Base-by-base conservation (phyloP, 129 eudicot species). In the Smallanthus sonchifolius region DNA sequence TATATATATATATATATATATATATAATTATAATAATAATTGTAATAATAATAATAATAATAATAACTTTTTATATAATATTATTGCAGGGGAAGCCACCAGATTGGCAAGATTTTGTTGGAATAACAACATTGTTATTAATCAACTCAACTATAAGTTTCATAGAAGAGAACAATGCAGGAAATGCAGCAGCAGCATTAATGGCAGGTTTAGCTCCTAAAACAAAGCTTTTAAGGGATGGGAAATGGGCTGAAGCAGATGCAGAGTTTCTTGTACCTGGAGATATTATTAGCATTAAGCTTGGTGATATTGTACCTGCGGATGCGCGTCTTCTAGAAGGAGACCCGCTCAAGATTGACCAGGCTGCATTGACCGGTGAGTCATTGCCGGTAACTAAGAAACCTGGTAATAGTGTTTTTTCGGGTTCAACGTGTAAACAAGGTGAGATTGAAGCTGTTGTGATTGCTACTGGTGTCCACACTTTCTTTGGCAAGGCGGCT, bases 151-250 rank as follows among this genome's bases (percentile, higher is more conserved):
- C 97, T 60, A 89, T 92, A 8, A 92, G 97, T 67, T 92, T 88
- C 77, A 75, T 89, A 6, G 97, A 92, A 67, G 96, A 92, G 77
- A 92, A 89, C 85, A 92, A 87, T 65, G 97, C 97, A 14, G 97
- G 97, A 11, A 91, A 88, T 83, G 97, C 97, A 45, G 97, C 97
- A 16, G 85, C 86, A 28, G 97, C 97, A 7, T 77, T 91, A 9
- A 91, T 91, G 97, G 97, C 97, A 10, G 96, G 97, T 57, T 90
- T 91, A 30, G 97, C 97, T 15, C 97, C 97, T 10, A 91, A 91
- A 76, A 84, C 96, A 3, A 91, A 91, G 87, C 80, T 91, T 9
- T 49, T 91, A 75, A 84, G 97, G 73, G 96, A 91, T 76, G 95
- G 96, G 15, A 81, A 72, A 45, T 91, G 97, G 97, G 69, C 69